Percentiles rank a stretch among this genome's conserved stretches.
phyloP scores from a whole-genome alignment of 1,139 yeast genomes.

The Kodamaea arcana region DNA sequence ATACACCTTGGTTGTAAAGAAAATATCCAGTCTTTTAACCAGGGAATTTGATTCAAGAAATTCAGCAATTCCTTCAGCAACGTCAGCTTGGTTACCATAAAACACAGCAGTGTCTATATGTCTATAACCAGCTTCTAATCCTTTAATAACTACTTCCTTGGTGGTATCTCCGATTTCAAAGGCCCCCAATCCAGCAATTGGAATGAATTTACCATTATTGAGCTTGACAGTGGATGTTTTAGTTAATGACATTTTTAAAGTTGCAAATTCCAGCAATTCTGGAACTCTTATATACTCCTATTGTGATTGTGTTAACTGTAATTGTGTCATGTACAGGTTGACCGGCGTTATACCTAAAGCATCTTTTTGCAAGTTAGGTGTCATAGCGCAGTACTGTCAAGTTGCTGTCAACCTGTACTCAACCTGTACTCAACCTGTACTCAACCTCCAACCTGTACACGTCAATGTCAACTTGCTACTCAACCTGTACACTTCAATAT shows the following conservation, averaged over 20 bases:
- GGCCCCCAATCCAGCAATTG: conserved; percentile 40
- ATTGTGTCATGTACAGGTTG: too few relatives aligned
- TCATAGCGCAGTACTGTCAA: too few relatives aligned
- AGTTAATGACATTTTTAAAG: conserved; percentile 28
- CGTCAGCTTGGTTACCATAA: conserved; percentile 19
- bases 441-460: too few relatives aligned
- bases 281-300: background rate
- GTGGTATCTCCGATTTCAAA: conserved; percentile 24
- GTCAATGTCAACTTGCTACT: too few relatives aligned
- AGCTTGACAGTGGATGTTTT: conserved; percentile 27
- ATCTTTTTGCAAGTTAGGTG: too few relatives aligned
- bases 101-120: conserved; percentile 58
- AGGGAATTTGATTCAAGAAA: conserved; percentile 41
- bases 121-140: conserved; percentile 62
- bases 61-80: conserved; percentile 32
- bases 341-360: too few relatives aligned
- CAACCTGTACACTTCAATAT: too few relatives aligned
- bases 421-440: too few relatives aligned
- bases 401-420: too few relatives aligned
- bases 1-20: conserved; percentile 30
- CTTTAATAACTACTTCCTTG: conserved; percentile 29
- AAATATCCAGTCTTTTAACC: conserved; percentile 28
- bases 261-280: conserved; percentile 4
- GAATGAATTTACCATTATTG: conserved; percentile 36
- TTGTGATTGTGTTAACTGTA: too few relatives aligned